phyloP scores from a whole-genome alignment of 257 asterid species.

The Striga asiatica region DNA sequence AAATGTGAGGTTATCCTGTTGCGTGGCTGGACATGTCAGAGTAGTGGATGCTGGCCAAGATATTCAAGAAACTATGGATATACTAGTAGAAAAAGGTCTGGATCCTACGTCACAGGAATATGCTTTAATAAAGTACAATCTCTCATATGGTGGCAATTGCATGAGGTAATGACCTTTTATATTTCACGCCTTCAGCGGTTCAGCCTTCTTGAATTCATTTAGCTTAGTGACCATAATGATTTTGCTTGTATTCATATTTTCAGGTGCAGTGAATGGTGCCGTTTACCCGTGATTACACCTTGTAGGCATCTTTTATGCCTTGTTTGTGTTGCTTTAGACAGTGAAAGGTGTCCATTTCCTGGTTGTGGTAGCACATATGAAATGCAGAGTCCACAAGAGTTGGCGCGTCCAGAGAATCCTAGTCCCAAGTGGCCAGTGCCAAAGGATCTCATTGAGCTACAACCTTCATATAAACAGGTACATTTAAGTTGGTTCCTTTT shows the following conservation, averaged over 20 bases:
- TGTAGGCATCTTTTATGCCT: conserved; percentile 89
- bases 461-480: conserved; percentile 95
- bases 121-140: conserved; percentile 41
- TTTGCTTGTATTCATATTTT: conserved; percentile 11
- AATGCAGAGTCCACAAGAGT: conserved; percentile 91
- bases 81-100: conserved; percentile 52
- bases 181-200: conserved; percentile 18
- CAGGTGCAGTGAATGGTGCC: conserved; percentile 95
- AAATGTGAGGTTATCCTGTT: conserved; percentile 89
- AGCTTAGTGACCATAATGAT: conserved; percentile 10
- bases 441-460: conserved; percentile 95
- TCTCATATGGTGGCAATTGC: conserved; percentile 69
- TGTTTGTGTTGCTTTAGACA: conserved; percentile 86
- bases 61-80: conserved; percentile 97
- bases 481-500: neutral
- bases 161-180: conserved; percentile 42
- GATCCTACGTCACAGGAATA: conserved; percentile 62
- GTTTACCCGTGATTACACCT: conserved; percentile 89
- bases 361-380: conserved; percentile 73
- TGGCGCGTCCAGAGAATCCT: conserved; percentile 95
- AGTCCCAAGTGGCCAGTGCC: conserved; percentile 99
- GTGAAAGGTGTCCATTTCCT: conserved; percentile 68
- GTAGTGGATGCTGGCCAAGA: conserved; percentile 87
- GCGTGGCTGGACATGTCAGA: conserved; percentile 91
- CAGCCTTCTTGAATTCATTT: conserved; percentile 14